Evolutionary conservation across 768 basidiomycete genomes (phyloP).

Genomic region (Tylopilus sp.): DNA sequence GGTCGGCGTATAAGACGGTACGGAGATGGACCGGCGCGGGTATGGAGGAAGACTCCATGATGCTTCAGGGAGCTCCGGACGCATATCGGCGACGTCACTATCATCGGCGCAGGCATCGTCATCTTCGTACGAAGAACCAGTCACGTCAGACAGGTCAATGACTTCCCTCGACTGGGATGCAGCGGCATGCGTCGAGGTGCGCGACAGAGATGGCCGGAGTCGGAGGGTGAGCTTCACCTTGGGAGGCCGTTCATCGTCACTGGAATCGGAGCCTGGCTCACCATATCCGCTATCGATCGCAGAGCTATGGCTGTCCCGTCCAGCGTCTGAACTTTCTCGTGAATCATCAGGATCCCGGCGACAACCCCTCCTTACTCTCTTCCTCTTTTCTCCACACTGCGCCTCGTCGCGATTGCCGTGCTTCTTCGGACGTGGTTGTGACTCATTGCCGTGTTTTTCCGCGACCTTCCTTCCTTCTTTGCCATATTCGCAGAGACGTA

Average conservation of each 20-base stretch:
- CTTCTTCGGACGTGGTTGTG: conserved; percentile 43
- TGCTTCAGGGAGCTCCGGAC: conserved; percentile 28
- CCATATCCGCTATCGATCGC: conserved; percentile 25
- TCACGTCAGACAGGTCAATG: conserved; percentile 42
- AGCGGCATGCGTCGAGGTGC: conserved; percentile 15
- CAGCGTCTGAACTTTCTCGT: conserved; percentile 5
- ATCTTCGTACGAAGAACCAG: conserved; percentile 38
- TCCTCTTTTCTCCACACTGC: conserved; percentile 46
- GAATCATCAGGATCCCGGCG: conserved; percentile 20
- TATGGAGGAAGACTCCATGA: conserved; percentile 54
- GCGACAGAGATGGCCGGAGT: conserved; percentile 42
- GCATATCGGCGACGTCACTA: conserved; percentile 20
- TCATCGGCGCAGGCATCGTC: conserved; percentile 23
- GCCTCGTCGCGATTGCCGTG: conserved; percentile 32
- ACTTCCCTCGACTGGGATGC: conserved; percentile 23
- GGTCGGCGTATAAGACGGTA: conserved; percentile 52
- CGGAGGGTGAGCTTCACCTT: conserved; percentile 72
- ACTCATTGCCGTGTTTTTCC: conserved; percentile 25
- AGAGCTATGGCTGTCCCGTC: conserved; percentile 21
- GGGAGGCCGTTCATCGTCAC: conserved; percentile 41
- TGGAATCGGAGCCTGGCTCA: conserved; percentile 21
- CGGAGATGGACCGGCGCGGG: conserved; percentile 55
- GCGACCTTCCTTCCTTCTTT: conserved; percentile 42
- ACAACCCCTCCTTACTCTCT: conserved; percentile 37
- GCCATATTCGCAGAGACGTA: conserved; percentile 64